Conservation (phyloP, 2,329 filamentous ascomycete species). For the Eutypella sp. region DNA sequence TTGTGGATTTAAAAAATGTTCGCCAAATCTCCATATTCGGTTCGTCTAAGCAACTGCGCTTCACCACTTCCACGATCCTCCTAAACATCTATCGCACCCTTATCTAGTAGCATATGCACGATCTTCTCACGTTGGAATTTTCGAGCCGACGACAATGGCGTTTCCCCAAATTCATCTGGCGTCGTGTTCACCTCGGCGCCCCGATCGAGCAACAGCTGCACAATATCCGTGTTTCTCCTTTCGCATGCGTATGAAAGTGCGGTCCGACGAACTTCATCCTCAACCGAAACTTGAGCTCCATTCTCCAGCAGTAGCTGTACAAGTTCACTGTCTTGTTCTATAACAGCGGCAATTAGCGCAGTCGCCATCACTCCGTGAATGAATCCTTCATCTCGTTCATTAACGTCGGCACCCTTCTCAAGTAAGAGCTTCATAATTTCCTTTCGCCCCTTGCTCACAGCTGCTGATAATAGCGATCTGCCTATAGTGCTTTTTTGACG, state of each 20-base stretch:
- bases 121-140: neutral
- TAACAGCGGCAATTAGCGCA: too few species aligned
- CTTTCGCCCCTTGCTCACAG: conserved; percentile 13
- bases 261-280: too few species aligned
- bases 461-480: neutral
- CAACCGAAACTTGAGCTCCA: too few species aligned
- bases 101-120: neutral
- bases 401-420: conserved; percentile 10
- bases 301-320: too few species aligned
- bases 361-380: too few species aligned
- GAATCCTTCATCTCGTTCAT: neutral
- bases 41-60: too few species aligned
- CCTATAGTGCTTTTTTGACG: neutral
- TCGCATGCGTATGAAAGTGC: too few species aligned
- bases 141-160: neutral
- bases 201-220: neutral
- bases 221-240: neutral
- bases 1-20: too few species aligned
- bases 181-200: neutral
- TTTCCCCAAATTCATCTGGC: neutral
- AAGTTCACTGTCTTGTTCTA: too few species aligned
- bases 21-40: too few species aligned
- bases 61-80: too few species aligned
- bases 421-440: conserved; percentile 17
- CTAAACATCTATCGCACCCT: too few species aligned